Evolutionary conservation across 352 stramenopile genomes (phyloP).

Genomic region (Thraustochytrium sp.): DNA sequence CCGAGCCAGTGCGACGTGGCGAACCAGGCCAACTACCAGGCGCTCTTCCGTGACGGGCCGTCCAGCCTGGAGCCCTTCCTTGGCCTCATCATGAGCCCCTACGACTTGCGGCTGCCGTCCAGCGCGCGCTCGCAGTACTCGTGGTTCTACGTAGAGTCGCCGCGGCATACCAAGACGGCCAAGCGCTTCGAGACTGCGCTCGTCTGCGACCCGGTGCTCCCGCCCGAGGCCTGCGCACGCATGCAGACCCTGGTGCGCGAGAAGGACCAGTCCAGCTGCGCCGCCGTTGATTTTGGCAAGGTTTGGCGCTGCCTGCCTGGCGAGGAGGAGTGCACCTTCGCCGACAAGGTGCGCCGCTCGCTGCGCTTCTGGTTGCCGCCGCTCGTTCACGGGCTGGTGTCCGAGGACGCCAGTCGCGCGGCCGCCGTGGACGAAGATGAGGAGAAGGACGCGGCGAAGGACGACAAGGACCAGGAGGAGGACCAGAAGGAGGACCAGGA

Average conservation of each 20-base stretch:
- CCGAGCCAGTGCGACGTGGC: slow-evolving; percentile 85
- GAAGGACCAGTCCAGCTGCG: not conserved
- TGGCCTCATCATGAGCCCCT: slow-evolving; percentile 85
- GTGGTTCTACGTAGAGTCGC: slow-evolving; percentile 38
- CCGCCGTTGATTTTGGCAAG: slow-evolving; percentile 8
- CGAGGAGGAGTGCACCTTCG: not conserved
- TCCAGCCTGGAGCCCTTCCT: slow-evolving; percentile 75
- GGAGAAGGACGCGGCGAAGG: not conserved
- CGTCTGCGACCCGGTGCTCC: slow-evolving; percentile 3
- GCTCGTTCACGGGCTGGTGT: not conserved
- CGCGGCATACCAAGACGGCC: slow-evolving; percentile 1
- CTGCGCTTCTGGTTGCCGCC: slow-evolving; percentile 19
- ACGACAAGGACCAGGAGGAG: not conserved
- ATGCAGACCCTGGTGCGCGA: not conserved
- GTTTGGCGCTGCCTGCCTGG: not conserved
- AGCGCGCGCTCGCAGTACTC: slow-evolving; percentile 18
- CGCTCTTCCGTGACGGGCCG: slow-evolving; percentile 67
- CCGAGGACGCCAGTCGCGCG: not conserved
- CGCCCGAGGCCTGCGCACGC: not conserved
- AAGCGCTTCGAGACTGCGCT: slow-evolving; percentile 19
- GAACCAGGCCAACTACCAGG: slow-evolving; percentile 86
- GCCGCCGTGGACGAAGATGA: not conserved
- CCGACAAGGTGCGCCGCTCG: not conserved
- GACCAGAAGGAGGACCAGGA: not conserved
- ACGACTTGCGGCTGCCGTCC: slow-evolving; percentile 57